These are phyloP conservation scores for Irpex rosettiformis DNA, from an alignment of 1,284 basidiomycete species.

Conservation along the genomic window DNA sequence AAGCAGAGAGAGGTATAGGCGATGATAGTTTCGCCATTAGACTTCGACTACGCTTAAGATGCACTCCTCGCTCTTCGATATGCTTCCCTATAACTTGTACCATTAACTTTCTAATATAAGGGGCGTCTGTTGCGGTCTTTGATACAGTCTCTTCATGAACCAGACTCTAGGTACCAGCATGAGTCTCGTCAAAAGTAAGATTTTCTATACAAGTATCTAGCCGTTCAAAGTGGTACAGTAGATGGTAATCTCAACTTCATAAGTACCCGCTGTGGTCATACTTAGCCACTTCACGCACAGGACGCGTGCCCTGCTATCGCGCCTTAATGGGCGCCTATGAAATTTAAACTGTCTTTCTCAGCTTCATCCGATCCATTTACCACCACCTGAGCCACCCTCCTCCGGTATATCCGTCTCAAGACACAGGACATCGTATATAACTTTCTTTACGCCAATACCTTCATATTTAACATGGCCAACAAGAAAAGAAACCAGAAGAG, in stretches of 20 bases:
- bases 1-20: constrained; percentile 19
- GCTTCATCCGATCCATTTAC: not conserved
- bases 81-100: too few species aligned
- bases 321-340: not conserved
- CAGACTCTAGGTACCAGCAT: too few species aligned
- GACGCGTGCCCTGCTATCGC: not conserved
- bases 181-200: too few species aligned
- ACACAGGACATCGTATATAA: not conserved
- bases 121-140: too few species aligned
- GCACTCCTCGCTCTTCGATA: too few species aligned
- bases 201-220: too few species aligned
- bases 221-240: too few species aligned
- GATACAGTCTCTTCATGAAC: too few species aligned
- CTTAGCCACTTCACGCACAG: not conserved
- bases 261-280: too few species aligned
- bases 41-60: not conserved
- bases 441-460: not conserved
- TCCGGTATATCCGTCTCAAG: not conserved
- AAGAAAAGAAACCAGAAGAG: constrained; percentile 31
- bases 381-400: not conserved
- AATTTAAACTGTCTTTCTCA: not conserved
- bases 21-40: not conserved
- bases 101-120: too few species aligned
- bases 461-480: constrained; percentile 23
- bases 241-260: too few species aligned